Evolutionary conservation across 345 rosid genomes (phyloP).

Genomic region (Psidium guajava): DNA sequence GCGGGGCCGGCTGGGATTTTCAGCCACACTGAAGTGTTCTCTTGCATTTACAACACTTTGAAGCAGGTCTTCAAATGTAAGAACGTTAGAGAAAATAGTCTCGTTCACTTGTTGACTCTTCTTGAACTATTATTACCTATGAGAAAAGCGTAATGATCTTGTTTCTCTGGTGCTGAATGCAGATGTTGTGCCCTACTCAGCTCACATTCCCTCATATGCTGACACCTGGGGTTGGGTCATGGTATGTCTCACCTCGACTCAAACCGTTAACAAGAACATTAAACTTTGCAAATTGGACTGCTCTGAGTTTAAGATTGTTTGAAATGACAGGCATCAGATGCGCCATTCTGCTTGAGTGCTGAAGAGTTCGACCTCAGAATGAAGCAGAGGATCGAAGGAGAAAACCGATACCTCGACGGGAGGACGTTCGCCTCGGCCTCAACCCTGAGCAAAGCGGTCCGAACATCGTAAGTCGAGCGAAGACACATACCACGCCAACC

Average conservation of each 20-base stretch:
- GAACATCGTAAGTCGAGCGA: conserved; percentile 28
- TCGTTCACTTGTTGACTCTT: not conserved
- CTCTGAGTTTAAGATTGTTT: not conserved
- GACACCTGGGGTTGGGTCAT: conserved; percentile 78
- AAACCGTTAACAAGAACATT: not conserved
- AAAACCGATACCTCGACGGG: conserved; percentile 45
- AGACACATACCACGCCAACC: not conserved
- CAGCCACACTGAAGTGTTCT: conserved; percentile 57
- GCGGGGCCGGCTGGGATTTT: conserved; percentile 74
- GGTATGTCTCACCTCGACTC: conserved; percentile 15
- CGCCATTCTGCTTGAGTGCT: conserved; percentile 19
- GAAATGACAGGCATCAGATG: conserved; percentile 40
- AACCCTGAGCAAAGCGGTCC: conserved; percentile 39
- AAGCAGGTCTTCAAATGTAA: conserved; percentile 54
- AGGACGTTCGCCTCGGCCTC: conserved; percentile 40
- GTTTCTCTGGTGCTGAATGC: conserved; percentile 1
- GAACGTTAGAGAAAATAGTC: not conserved
- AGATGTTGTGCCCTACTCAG: conserved; percentile 55
- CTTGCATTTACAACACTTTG: conserved; percentile 51
- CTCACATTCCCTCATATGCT: conserved; percentile 62
- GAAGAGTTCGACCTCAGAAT: conserved; percentile 41
- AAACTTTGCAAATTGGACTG: not conserved
- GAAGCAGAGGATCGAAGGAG: conserved; percentile 36
- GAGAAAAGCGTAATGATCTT: not conserved
- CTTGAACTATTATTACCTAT: not conserved